phyloP scores from a whole-genome alignment of 306 rosid genomes.

The Carpinus fangiana region DNA sequence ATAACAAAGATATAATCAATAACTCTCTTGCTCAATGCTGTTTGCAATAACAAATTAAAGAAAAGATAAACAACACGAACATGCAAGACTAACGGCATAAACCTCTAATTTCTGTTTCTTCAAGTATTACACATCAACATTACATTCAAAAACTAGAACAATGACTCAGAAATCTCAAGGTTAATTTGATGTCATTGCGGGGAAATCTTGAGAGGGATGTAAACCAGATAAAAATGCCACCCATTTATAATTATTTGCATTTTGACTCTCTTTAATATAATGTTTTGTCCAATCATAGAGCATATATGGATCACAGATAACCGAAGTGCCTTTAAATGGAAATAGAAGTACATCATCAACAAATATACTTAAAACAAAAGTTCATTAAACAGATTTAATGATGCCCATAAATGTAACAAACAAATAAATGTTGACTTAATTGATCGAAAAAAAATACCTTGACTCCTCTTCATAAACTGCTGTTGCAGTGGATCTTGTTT shows the following conservation, averaged over 20 bases:
- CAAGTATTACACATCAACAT: background rate
- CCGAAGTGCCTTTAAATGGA: background rate
- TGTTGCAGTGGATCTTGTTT: background rate
- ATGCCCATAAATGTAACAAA: background rate
- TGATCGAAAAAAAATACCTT: slow-evolving; percentile 32
- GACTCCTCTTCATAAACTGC: slow-evolving; percentile 29
- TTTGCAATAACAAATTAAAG: background rate
- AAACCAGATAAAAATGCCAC: background rate
- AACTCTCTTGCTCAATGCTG: background rate
- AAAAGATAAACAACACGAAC: slow-evolving; percentile 1
- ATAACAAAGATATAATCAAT: background rate
- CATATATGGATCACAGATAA: background rate
- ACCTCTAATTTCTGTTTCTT: background rate
- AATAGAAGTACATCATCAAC: background rate
- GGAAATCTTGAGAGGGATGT: too few species aligned
- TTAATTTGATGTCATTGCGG: background rate
- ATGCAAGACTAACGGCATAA: background rate
- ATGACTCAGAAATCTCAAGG: background rate
- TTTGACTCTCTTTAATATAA: background rate
- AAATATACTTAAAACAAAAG: background rate
- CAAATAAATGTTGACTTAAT: background rate
- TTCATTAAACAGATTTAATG: background rate
- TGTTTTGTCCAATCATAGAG: background rate
- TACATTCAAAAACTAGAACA: background rate
- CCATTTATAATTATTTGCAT: background rate